These are phyloP conservation scores for Glycine soja DNA, from an alignment of 306 rosid species.

Conservation along the genomic window DNA sequence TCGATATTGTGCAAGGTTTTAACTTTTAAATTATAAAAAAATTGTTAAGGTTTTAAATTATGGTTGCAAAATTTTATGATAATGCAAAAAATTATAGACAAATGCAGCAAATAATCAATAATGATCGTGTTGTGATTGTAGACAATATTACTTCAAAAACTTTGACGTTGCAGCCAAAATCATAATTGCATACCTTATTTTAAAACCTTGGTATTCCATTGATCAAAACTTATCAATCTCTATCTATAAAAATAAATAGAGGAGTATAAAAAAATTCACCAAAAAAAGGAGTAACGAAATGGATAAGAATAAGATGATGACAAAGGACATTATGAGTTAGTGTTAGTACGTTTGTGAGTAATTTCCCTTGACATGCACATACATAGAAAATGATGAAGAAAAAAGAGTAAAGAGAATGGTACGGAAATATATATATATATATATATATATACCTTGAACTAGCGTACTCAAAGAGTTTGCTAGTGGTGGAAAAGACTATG, in stretches of 20 bases:
- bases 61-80: no score
- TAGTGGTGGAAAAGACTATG: slow-evolving; percentile 51
- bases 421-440: background rate
- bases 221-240: background rate
- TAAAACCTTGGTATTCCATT: background rate
- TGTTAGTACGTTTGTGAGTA: background rate
- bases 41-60: no score
- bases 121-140: no score
- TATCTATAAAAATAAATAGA: background rate
- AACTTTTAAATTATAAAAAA: no score
- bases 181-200: no score
- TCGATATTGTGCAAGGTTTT: no score
- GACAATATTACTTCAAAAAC: no score
- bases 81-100: no score
- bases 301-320: background rate
- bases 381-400: background rate
- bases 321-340: background rate
- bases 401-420: background rate
- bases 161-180: no score
- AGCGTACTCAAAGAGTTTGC: slow-evolving; percentile 53
- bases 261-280: background rate
- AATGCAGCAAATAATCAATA: no score
- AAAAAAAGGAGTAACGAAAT: no score
- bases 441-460: slow-evolving; percentile 57
- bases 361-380: background rate